Evolutionary conservation across 176 grass and related monocot genomes (phyloP).

Genomic region (Dendrocalamus sinicus): DNA sequence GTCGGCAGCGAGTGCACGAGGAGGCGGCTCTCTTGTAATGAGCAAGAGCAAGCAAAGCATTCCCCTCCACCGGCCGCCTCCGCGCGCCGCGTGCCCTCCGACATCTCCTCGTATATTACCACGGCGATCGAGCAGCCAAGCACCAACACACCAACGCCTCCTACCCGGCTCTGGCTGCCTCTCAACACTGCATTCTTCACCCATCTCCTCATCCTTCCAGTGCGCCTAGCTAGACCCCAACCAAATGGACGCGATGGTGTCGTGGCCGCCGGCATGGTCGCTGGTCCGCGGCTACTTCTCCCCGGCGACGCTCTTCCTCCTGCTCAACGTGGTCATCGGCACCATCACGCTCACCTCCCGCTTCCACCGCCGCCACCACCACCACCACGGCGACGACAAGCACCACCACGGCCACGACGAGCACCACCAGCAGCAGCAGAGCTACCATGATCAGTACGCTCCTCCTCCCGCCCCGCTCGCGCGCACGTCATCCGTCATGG

Average conservation of each 20-base stretch:
- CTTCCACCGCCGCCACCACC: constrained; percentile 20
- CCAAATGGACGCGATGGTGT: constrained; percentile 30
- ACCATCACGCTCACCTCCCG: constrained; percentile 83
- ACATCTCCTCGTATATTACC: constrained; percentile 16
- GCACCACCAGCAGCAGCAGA: neutral
- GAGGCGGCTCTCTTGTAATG: neutral
- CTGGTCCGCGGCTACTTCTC: constrained; percentile 60
- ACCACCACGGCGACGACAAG: neutral
- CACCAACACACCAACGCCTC: neutral
- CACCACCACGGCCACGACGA: no score
- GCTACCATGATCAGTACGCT: neutral
- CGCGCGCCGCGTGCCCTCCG: constrained; percentile 27
- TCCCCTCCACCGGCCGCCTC: neutral
- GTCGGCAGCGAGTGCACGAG: constrained; percentile 39
- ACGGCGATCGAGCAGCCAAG: neutral
- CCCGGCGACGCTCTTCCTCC: constrained; percentile 72
- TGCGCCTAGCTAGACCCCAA: neutral
- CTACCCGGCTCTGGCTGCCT: neutral
- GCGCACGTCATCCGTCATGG: constrained; percentile 64
- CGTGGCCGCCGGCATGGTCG: constrained; percentile 49
- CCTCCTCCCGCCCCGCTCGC: constrained; percentile 35
- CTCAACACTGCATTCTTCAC: neutral
- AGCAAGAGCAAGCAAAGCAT: constrained; percentile 18
- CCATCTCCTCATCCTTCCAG: neutral
- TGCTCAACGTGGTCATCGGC: constrained; percentile 83